phyloP scores from a whole-genome alignment of 805 yeast genomes.

The Torulaspora microellipsoides region DNA sequence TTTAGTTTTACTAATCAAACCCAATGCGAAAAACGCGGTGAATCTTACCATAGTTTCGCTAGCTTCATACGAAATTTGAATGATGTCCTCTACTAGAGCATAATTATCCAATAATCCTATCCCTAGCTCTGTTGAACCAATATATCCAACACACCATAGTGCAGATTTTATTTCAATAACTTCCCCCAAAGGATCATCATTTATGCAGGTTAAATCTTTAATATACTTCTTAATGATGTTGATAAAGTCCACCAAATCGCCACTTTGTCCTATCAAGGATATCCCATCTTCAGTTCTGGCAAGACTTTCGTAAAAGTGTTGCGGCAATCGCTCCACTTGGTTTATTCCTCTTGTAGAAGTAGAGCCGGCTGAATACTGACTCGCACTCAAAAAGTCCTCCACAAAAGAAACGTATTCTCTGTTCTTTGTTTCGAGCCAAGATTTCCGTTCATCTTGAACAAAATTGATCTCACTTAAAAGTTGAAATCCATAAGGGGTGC shows the following conservation, averaged over 20 bases:
- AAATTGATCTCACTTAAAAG: constrained; percentile 56
- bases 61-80: constrained; percentile 45
- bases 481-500: constrained; percentile 64
- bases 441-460: constrained; percentile 58
- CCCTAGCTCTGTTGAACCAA: constrained; percentile 71
- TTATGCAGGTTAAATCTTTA: constrained; percentile 13
- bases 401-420: constrained; percentile 45
- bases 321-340: constrained; percentile 37
- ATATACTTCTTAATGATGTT: constrained; percentile 35
- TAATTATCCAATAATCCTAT: constrained; percentile 52
- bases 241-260: constrained; percentile 41
- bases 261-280: constrained; percentile 49
- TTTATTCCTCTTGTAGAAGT: constrained; percentile 13
- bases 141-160: constrained; percentile 83
- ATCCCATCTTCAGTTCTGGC: constrained; percentile 81
- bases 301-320: constrained; percentile 75
- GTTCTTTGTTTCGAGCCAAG: constrained; percentile 54
- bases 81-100: constrained; percentile 50
- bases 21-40: constrained; percentile 71
- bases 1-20: constrained; percentile 62
- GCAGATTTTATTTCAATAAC: constrained; percentile 60
- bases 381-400: constrained; percentile 38
- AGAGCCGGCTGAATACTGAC: constrained; percentile 9
- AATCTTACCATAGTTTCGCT: constrained; percentile 62
- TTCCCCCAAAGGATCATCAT: constrained; percentile 29